Evolutionary conservation across 345 rosid genomes (phyloP).

Genomic region (Viola odorata): DNA sequence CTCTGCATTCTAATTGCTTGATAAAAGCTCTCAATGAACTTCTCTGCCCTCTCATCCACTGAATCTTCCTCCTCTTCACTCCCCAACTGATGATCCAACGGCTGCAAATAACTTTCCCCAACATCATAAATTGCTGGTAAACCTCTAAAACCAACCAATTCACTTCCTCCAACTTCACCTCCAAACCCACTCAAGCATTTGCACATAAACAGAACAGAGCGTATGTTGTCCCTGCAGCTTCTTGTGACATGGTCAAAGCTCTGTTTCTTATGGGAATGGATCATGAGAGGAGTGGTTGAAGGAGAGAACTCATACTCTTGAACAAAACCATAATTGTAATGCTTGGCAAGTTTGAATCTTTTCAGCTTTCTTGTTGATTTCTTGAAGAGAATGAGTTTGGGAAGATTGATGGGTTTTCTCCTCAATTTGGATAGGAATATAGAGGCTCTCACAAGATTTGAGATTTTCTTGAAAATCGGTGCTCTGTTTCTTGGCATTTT

Average conservation of each 20-base stretch:
- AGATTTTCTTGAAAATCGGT: slow-evolving; percentile 30
- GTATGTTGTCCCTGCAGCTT: slow-evolving; percentile 2
- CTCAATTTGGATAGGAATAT: slow-evolving; percentile 25
- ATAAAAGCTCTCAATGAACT: slow-evolving; percentile 59
- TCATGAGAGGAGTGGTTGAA: slow-evolving; percentile 26
- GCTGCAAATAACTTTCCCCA: slow-evolving; percentile 9
- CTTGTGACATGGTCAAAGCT: background rate
- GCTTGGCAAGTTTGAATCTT: slow-evolving; percentile 25
- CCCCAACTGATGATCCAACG: slow-evolving; percentile 1
- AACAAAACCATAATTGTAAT: slow-evolving; percentile 31
- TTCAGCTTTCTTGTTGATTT: slow-evolving; percentile 28
- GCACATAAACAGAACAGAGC: slow-evolving; percentile 28
- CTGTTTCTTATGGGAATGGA: background rate
- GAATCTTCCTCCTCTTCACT: slow-evolving; percentile 28
- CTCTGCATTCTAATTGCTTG: slow-evolving; percentile 62
- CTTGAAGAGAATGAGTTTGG: slow-evolving; percentile 27
- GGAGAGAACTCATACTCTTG: slow-evolving; percentile 50
- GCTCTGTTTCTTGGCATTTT: slow-evolving; percentile 13
- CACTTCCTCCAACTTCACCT: slow-evolving; percentile 11
- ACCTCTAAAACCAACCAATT: slow-evolving; percentile 8
- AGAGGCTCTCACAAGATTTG: slow-evolving; percentile 30
- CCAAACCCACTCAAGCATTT: slow-evolving; percentile 35
- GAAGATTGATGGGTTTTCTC: slow-evolving; percentile 34
- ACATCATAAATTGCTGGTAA: slow-evolving; percentile 11
- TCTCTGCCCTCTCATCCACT: slow-evolving; percentile 69